These are phyloP conservation scores for Neofusicoccum umdonicola DNA, from an alignment of 2,329 filamentous ascomycete species.

Conservation along the genomic window DNA sequence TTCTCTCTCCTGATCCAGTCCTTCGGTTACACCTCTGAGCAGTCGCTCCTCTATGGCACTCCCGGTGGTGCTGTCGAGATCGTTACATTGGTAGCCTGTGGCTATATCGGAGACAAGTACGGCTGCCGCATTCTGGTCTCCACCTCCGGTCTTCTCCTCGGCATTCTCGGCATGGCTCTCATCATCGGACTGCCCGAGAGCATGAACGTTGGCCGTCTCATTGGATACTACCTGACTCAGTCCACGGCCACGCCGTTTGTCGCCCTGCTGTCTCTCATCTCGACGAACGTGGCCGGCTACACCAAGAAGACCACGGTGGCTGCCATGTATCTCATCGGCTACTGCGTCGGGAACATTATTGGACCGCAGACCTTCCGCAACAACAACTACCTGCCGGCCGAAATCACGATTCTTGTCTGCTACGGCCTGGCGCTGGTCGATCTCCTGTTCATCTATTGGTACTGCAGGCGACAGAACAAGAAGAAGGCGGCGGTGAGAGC, in stretches of 20 bases:
- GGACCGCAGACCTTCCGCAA: conserved; percentile 43
- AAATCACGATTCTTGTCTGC: conserved; percentile 63
- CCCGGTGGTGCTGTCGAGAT: conserved; percentile 66
- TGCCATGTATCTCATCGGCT: conserved; percentile 51
- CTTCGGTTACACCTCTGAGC: conserved; percentile 63
- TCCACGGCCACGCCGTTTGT: conserved; percentile 62
- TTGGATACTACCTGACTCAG: conserved; percentile 65
- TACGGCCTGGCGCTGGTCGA: conserved; percentile 54
- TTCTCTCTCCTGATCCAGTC: conserved; percentile 60
- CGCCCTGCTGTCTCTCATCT: conserved; percentile 61
- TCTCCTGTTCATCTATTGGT: conserved; percentile 61
- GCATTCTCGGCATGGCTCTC: conserved; percentile 62
- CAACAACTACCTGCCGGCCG: conserved; percentile 60
- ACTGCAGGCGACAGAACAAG: conserved; percentile 58
- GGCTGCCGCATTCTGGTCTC: conserved; percentile 58
- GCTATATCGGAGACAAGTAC: conserved; percentile 56
- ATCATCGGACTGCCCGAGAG: conserved; percentile 60
- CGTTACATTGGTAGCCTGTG: conserved; percentile 55
- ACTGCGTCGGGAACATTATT: conserved; percentile 48
- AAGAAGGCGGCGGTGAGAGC: conserved; percentile 56
- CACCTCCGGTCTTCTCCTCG: conserved; percentile 50
- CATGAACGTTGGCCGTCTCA: conserved; percentile 58
- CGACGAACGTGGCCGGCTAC: conserved; percentile 59
- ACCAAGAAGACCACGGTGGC: conserved; percentile 59
- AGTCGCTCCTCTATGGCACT: conserved; percentile 64